Evolutionary conservation across 2,329 filamentous ascomycete genomes (phyloP).

Genomic region (Fusarium concolor): DNA sequence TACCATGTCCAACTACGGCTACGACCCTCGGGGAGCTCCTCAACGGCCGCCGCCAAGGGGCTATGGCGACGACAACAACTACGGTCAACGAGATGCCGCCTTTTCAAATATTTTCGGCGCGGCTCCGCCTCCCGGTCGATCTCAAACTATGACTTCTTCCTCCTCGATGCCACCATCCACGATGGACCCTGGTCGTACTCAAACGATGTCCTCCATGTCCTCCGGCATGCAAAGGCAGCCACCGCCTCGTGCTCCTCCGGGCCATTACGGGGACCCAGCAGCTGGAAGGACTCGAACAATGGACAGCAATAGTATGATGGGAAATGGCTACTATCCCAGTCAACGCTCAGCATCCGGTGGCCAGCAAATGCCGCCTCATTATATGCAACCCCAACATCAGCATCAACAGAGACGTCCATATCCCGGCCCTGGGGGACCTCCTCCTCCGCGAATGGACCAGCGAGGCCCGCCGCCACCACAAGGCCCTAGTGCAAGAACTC

Average conservation of each 20-base stretch:
- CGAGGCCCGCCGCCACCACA: conserved; percentile 62
- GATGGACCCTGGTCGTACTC: conserved; percentile 74
- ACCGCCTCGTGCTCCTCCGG: conserved; percentile 65
- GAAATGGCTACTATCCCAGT: conserved; percentile 65
- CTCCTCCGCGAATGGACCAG: conserved; percentile 75
- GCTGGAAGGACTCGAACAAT: conserved; percentile 48
- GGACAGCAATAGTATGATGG: conserved; percentile 55
- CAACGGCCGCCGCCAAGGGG: conserved; percentile 55
- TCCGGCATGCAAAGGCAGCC: conserved; percentile 71
- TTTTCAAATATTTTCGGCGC: conserved; percentile 96
- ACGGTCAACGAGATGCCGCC: conserved; percentile 85
- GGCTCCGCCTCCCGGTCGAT: conserved; percentile 85
- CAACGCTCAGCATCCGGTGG: conserved; percentile 65
- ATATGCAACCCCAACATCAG: conserved; percentile 62
- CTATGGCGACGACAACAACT: conserved; percentile 65
- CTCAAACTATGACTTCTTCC: conserved; percentile 94
- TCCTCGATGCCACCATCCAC: conserved; percentile 69
- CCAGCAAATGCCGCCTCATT: conserved; percentile 59
- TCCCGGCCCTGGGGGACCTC: conserved; percentile 58
- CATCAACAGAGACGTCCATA: conserved; percentile 59
- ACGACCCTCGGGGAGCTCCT: conserved; percentile 62
- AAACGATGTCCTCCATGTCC: conserved; percentile 75
- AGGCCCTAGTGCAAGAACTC: conserved; percentile 53
- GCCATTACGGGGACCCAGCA: conserved; percentile 52
- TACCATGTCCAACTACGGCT: conserved; percentile 70